Percentiles rank a stretch among this genome's conserved stretches.
Evolutionary conservation across 2,329 filamentous ascomycete genomes (phyloP).

Genomic region (Alternaria brassicae): DNA sequence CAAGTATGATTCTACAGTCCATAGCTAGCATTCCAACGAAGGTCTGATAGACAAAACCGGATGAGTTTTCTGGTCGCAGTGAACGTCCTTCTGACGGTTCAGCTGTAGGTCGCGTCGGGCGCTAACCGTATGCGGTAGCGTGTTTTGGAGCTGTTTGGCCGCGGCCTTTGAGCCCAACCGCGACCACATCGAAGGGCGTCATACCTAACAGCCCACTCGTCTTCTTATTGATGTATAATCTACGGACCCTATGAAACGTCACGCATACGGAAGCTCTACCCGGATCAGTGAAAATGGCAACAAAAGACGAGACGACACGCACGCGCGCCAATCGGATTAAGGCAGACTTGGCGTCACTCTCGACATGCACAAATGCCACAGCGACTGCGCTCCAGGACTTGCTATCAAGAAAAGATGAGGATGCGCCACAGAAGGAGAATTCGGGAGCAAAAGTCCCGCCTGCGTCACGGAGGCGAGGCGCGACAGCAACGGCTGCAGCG

Average conservation of each 20-base stretch:
- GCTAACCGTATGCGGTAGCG: constrained; percentile 26
- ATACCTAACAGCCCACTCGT: constrained; percentile 19
- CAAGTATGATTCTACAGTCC: no score
- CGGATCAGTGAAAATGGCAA: constrained; percentile 35
- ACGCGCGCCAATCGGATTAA: constrained; percentile 58
- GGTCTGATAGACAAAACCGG: background rate
- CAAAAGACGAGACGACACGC: constrained; percentile 47
- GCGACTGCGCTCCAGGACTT: constrained; percentile 56
- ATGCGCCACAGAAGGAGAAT: constrained; percentile 44
- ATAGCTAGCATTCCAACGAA: no score
- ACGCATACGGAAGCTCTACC: background rate
- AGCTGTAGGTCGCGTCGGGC: background rate
- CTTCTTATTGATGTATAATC: constrained; percentile 42
- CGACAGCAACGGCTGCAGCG: constrained; percentile 38
- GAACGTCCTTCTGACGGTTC: background rate
- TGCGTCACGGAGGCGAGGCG: constrained; percentile 36
- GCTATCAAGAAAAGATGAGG: constrained; percentile 48
- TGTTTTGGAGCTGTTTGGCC: constrained; percentile 29
- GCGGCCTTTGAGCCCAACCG: constrained; percentile 16
- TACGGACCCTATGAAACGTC: constrained; percentile 25
- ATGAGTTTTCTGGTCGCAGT: background rate
- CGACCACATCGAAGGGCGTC: constrained; percentile 14
- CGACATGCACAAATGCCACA: constrained; percentile 59
- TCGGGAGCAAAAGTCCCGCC: constrained; percentile 36
- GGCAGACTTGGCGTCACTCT: constrained; percentile 55